Evolutionary conservation across 169 alveolate species (phyloP), one percentile per base, ranked within the genome.

Genomic region (Miamiensis avidus): DNA sequence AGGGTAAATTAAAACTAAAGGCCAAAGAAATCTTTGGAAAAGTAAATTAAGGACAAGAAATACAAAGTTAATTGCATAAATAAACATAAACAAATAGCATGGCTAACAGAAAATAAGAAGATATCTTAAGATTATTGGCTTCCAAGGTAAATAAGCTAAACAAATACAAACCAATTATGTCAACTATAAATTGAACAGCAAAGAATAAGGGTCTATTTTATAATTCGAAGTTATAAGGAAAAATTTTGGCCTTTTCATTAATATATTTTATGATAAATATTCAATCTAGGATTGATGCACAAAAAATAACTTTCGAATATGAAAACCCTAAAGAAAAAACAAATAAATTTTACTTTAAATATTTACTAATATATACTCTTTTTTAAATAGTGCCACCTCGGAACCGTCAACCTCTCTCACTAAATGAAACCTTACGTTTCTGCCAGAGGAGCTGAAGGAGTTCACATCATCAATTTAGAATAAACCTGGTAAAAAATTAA

Each of bases 401-500:
- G 99, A 72, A 98, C 99, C 65, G 96, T 96, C 92, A 98, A 98
- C 93, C 96, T 98, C 89, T 99, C 98, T 91, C 96, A 97, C 92
- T 96, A 96, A 92, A 99, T 99, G 99, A 96, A 95, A 91, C 96
- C 98, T 75, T 99, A 99, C 93, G 98, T 98, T 81, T 98, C 96
- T 97, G 98, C 98, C 82, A 97, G 99, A 84, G 98, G 99, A 77
- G 96, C 91, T 87, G 99, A 98, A 84, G 99, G 99, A 86, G 96
- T 98, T 78, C 99, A 98, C 93, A 88, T 98, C 89, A 97, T 99
- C 87, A 97, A 98, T 94, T 91, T 99, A 34, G 99, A 98, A 76
- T 98, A 98, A 96, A 98, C 99, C 34, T 99, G 99, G 97, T 99
- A 99, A 95, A 99, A 99, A 97, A 90, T 99, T 84, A 98, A 97